These are phyloP conservation scores for Syncephalastrum contaminatum DNA, from an alignment of 371 early-diverging fungal species.

Conservation along the genomic window DNA sequence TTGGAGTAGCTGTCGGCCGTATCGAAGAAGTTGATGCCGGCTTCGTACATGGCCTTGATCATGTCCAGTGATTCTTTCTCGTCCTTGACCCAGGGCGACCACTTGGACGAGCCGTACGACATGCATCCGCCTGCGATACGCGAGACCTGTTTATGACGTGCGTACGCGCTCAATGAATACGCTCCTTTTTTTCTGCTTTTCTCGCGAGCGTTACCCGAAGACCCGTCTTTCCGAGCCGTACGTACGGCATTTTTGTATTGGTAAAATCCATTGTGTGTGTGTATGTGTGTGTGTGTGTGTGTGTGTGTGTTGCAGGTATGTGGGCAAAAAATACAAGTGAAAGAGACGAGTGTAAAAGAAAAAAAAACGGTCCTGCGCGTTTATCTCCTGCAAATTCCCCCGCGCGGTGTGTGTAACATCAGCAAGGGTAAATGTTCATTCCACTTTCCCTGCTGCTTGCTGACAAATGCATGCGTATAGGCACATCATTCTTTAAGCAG, in stretches of 20 bases:
- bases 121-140: conserved; percentile 43
- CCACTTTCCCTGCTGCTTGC: too few relatives aligned
- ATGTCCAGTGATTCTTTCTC: conserved; percentile 30
- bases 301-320: background rate
- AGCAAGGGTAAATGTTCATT: too few relatives aligned
- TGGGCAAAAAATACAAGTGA: background rate
- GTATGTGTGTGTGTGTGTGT: background rate
- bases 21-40: conserved; percentile 50
- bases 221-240: conserved; percentile 44
- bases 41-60: conserved; percentile 44
- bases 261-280: background rate
- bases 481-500: too few relatives aligned
- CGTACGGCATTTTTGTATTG: conserved; percentile 26
- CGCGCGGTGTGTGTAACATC: too few relatives aligned
- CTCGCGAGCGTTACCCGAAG: conserved; percentile 12
- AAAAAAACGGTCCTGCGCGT: background rate
- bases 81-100: conserved; percentile 29
- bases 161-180: background rate
- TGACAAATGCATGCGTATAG: too few relatives aligned
- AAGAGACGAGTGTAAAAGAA: background rate
- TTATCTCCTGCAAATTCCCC: too few relatives aligned
- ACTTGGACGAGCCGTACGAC: conserved; percentile 29
- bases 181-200: background rate
- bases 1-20: conserved; percentile 41
- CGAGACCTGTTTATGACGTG: conserved; percentile 21